Evolutionary conservation across 2,329 filamentous ascomycete species (phyloP), one percentile per base, ranked within the genome.

Genomic region (Myotisia sp.): DNA sequence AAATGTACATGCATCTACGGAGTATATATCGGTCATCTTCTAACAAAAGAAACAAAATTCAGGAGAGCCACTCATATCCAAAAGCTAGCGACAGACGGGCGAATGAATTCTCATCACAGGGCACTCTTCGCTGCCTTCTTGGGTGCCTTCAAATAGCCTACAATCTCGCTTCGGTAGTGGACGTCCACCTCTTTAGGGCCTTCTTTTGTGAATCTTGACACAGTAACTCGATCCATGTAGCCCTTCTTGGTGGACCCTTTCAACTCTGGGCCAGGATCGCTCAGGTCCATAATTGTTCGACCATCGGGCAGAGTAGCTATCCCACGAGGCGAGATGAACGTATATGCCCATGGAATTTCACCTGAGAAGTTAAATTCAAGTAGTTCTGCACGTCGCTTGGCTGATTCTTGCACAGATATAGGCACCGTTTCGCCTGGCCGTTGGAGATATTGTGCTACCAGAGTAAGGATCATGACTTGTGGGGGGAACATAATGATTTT

Each of bases 401-500:
- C 39, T 26, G 39, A 42, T 27, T 54, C 48, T 26, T 53, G 46
- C 19, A 44, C 16, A 1, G 48, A 48, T 28, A 38, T 38, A 1
- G 31, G 40, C 0, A 20, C 27, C 16, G 7, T 34, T 37, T 32
- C 48, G 38, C 29, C 53, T 3, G 45, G 50, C n/a, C 55, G 45
- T 12, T 64, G 58, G 6, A 74, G 55, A 39, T 67, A 70, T 3
- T 59, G 57, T 0, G 64, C 53, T 1, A 70, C 55, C 4, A 75
- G 52, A 26, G 65, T 58, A 2, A 74, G 56, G 5, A 78, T 59
- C 41, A 76, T 63, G 51, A 77, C 79, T 51, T 95, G 90, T 0
- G 90, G 90, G 3, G 90, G 90, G 51, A 92, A 94, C 4, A 98
- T 62, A 38, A 92, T 80, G 40, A 94, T 75, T 24, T 80, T 67